Conservation (phyloP, 2,329 filamentous ascomycete genomes). For the Pseudogymnoascus sp. region DNA sequence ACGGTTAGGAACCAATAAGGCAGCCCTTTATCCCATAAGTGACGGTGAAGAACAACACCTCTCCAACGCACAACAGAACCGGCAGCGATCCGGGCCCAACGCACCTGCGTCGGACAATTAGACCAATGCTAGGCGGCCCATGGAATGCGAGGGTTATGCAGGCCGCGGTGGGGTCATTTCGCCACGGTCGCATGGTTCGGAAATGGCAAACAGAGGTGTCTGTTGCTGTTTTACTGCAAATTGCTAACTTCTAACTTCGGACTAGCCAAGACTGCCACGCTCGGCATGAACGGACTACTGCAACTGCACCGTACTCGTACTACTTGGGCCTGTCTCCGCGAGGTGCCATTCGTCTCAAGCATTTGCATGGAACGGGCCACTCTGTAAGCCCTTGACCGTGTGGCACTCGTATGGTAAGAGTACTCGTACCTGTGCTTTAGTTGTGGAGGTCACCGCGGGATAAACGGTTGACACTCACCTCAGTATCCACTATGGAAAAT, state of each 20-base stretch:
- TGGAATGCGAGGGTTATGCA: neutral
- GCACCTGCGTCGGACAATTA: constrained; percentile 4
- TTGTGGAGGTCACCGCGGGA: neutral
- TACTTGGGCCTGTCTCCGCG: neutral
- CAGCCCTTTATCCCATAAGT: neutral
- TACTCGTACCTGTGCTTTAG: neutral
- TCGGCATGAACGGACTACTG: neutral
- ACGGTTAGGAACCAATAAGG: neutral
- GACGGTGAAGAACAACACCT: neutral
- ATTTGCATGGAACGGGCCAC: neutral
- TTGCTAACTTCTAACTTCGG: neutral
- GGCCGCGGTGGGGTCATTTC: neutral
- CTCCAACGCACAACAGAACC: neutral
- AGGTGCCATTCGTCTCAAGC: neutral
- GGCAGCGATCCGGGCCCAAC: neutral
- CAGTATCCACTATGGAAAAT: constrained; percentile 8
- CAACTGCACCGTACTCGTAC: neutral
- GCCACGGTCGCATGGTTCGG: neutral
- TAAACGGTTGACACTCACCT: neutral
- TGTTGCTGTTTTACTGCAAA: constrained; percentile 2
- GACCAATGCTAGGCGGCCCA: constrained; percentile 1
- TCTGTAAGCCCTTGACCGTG: neutral
- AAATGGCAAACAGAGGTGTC: neutral
- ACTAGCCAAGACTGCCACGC: neutral
- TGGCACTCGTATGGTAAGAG: constrained; percentile 5